A percentile compares a stretch with the other conserved stretches of the same genome.
Conservation (phyloP, 495 filamentous ascomycete genomes). For the Xylaria nigripes region DNA sequence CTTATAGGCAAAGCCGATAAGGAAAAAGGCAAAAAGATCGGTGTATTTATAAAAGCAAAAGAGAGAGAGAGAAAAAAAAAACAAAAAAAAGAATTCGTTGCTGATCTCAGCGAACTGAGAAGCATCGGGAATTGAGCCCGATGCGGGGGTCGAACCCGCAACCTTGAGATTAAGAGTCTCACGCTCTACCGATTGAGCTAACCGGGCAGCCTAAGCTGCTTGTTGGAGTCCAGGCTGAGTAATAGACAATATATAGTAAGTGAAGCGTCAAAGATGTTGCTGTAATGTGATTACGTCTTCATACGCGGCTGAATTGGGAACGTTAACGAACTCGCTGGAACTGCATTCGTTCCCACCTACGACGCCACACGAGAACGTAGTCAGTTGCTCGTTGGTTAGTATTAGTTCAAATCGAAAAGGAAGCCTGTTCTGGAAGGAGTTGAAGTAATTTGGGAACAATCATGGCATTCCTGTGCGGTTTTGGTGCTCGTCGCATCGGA, state of each 20-base stretch:
- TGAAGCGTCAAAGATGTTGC: no score
- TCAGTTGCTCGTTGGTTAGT: no score
- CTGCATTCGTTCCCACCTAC: no score
- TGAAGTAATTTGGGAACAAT: no score
- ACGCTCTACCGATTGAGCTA: conserved; percentile 83
- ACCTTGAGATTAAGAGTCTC: conserved; percentile 75
- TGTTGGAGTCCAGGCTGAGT: not conserved
- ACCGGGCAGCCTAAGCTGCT: conserved; percentile 28
- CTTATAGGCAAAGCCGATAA: not conserved
- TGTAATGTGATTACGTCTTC: no score
- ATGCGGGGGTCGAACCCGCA: conserved; percentile 45
- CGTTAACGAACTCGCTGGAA: no score
- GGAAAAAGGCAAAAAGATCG: not conserved
- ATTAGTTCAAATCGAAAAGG: no score
- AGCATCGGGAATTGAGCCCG: conserved; percentile 32
- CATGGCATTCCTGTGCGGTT: no score
- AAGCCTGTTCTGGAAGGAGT: no score
- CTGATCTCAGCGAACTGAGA: not conserved
- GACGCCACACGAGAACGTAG: no score
- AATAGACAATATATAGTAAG: not conserved
- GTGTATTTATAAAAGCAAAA: not conserved
- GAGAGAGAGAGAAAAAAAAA: not conserved
- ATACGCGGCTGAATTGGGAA: no score
- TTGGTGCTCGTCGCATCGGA: no score
- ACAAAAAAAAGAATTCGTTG: not conserved